phyloP scores from a whole-genome alignment of 129 eudicot genomes.

The Helichrysum umbraculigerum region DNA sequence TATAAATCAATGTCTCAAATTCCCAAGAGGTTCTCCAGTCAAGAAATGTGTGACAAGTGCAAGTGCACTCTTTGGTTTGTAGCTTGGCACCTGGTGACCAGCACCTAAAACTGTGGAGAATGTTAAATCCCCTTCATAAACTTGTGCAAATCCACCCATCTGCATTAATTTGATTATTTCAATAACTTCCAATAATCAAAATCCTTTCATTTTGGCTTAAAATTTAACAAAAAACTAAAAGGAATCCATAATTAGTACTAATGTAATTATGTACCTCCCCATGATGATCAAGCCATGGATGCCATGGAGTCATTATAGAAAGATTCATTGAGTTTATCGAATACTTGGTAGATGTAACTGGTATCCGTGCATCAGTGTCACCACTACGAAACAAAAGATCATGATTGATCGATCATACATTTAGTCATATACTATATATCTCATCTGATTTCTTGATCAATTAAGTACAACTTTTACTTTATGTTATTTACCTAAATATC shows the following conservation, averaged over 20 bases:
- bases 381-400: constrained; percentile 46
- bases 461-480: not conserved
- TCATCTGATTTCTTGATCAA: not conserved
- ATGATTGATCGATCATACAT: not conserved
- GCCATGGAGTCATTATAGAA: constrained; percentile 54
- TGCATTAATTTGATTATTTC: constrained; percentile 8
- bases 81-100: constrained; percentile 88
- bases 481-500: constrained; percentile 60
- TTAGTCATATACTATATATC: not conserved
- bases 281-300: constrained; percentile 52
- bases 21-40: constrained; percentile 44
- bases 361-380: constrained; percentile 72
- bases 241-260: not conserved
- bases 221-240: not conserved
- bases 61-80: constrained; percentile 63
- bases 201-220: not conserved
- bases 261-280: constrained; percentile 47
- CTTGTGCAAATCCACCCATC: constrained; percentile 75
- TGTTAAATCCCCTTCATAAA: constrained; percentile 60
- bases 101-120: constrained; percentile 71
- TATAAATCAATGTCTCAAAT: constrained; percentile 2
- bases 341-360: constrained; percentile 69
- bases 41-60: constrained; percentile 60
- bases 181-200: not conserved
- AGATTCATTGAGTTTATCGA: constrained; percentile 54